phyloP scores from a whole-genome alignment of 495 filamentous ascomycete species.

The Echria macrotheca region DNA sequence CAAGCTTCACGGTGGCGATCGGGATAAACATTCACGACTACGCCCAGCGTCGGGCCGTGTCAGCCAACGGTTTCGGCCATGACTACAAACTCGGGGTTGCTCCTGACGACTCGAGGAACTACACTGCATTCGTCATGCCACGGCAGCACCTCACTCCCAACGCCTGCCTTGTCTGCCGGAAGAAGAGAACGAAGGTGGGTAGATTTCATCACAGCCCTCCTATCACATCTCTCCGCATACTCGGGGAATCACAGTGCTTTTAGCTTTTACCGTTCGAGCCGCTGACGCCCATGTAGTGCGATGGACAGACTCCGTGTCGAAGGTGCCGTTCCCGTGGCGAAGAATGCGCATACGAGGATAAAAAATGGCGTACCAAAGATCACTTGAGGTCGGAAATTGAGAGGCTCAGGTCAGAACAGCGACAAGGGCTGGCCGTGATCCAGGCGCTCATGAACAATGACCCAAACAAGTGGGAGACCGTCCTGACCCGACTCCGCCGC shows the following conservation, averaged over 20 bases:
- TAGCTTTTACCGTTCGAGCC: no score
- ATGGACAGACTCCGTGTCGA: conserved; percentile 25
- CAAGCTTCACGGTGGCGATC: no score
- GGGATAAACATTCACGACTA: no score
- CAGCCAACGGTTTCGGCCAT: no score
- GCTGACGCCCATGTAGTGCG: no score
- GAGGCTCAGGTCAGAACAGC: conserved; percentile 24
- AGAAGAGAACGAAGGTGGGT: conserved; percentile 8
- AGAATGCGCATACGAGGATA: conserved; percentile 29
- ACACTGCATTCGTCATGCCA: conserved; percentile 25
- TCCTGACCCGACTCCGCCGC: conserved; percentile 19
- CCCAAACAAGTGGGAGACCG: conserved; percentile 18
- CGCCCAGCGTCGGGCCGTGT: no score
- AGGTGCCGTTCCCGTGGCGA: conserved; percentile 26
- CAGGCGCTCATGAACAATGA: conserved; percentile 24
- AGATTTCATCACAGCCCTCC: not conserved
- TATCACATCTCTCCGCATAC: no score
- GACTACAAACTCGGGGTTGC: not conserved
- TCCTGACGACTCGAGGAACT: not conserved
- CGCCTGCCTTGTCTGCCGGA: not conserved
- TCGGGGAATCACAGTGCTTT: no score
- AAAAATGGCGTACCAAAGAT: conserved; percentile 31
- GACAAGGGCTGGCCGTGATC: conserved; percentile 24
- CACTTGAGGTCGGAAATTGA: conserved; percentile 30
- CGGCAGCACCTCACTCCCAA: conserved; percentile 14